phyloP scores from a whole-genome alignment of 2,329 filamentous ascomycete genomes.

The Fusarium sp. region DNA sequence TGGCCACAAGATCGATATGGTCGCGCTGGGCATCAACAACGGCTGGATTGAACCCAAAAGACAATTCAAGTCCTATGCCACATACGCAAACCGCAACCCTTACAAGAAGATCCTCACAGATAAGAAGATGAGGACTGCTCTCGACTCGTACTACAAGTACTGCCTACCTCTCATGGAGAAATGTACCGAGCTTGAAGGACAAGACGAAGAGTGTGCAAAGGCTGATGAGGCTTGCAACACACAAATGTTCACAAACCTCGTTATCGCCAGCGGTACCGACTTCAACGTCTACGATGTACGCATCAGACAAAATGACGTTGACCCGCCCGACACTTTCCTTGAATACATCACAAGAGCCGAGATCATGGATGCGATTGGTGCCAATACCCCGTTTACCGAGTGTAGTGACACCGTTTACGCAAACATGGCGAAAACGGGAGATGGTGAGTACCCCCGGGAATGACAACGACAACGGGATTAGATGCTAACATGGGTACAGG shows the following conservation, averaged over 20 bases:
- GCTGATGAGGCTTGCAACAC: slow-evolving; percentile 46
- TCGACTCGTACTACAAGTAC: slow-evolving; percentile 48
- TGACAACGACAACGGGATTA: no score
- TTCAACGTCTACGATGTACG: slow-evolving; percentile 63
- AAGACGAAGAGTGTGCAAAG: slow-evolving; percentile 45
- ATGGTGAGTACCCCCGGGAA: slow-evolving; percentile 25
- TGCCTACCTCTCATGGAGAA: slow-evolving; percentile 41
- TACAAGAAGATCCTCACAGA: slow-evolving; percentile 49
- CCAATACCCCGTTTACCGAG: slow-evolving; percentile 42
- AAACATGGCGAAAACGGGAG: slow-evolving; percentile 42
- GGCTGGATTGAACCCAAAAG: slow-evolving; percentile 63
- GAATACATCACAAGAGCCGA: slow-evolving; percentile 43
- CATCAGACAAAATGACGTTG: slow-evolving; percentile 39
- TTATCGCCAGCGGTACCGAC: slow-evolving; percentile 44
- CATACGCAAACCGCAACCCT: slow-evolving; percentile 51
- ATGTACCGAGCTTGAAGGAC: slow-evolving; percentile 40
- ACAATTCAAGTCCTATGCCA: slow-evolving; percentile 51
- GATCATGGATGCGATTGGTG: slow-evolving; percentile 44
- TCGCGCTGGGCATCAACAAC: slow-evolving; percentile 68
- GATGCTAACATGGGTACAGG: slow-evolving; percentile 43
- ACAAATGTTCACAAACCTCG: slow-evolving; percentile 45
- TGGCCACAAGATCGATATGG: slow-evolving; percentile 60
- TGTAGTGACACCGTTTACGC: slow-evolving; percentile 42
- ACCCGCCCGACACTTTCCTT: slow-evolving; percentile 42
- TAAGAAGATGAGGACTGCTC: slow-evolving; percentile 12